phyloP scores from a whole-genome alignment of 2,329 filamentous ascomycete species.

The Neoarthrinium moseri region DNA sequence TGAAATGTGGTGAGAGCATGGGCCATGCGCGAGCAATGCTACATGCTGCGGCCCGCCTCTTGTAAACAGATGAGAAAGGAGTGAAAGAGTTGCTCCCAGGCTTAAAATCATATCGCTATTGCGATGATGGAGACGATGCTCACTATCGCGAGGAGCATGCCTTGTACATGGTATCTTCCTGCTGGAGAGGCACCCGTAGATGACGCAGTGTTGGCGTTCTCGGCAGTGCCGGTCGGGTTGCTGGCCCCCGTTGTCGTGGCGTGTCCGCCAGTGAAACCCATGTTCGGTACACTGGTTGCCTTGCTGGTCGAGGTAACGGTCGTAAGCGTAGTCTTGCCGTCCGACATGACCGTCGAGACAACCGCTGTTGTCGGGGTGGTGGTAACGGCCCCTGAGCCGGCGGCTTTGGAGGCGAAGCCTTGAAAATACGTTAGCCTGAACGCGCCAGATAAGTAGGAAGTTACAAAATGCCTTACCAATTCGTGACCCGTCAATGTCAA shows the following conservation, averaged over 20 bases:
- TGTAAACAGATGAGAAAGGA: neutral
- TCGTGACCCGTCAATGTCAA: slow-evolving; percentile 68
- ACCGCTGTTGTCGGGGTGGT: slow-evolving; percentile 11
- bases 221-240: slow-evolving; percentile 16
- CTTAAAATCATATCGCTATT: slow-evolving; percentile 18
- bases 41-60: neutral
- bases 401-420: slow-evolving; percentile 36
- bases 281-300: slow-evolving; percentile 14
- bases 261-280: slow-evolving; percentile 34
- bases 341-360: slow-evolving; percentile 17
- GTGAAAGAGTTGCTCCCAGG: neutral
- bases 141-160: slow-evolving; percentile 15
- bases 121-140: slow-evolving; percentile 19
- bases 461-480: slow-evolving; percentile 51
- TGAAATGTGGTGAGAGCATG: too few species aligned
- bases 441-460: neutral
- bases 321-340: slow-evolving; percentile 9
- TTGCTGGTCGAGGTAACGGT: slow-evolving; percentile 13
- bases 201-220: slow-evolving; percentile 13
- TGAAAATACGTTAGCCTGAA: slow-evolving; percentile 11
- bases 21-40: neutral
- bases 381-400: slow-evolving; percentile 11
- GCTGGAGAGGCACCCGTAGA: slow-evolving; percentile 18
- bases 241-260: slow-evolving; percentile 28
- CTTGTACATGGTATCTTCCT: slow-evolving; percentile 17